phyloP scores from a whole-genome alignment of 495 filamentous ascomycete species.

The Penicillium parvum region DNA sequence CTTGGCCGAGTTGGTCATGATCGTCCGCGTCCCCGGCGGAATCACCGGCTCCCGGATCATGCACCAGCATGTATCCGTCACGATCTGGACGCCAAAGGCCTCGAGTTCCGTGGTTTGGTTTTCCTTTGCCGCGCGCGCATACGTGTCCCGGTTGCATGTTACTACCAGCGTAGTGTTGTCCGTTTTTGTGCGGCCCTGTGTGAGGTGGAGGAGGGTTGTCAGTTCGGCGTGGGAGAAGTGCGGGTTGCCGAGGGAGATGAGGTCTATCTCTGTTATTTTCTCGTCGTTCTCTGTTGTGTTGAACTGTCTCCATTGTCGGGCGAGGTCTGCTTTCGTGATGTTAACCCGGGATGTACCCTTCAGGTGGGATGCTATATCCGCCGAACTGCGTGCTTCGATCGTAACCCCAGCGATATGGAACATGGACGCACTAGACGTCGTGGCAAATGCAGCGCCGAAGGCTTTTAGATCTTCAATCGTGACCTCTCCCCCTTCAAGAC shows the following conservation, averaged over 20 bases:
- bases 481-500: conserved; percentile 12
- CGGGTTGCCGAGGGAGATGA: conserved; percentile 34
- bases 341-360: not conserved
- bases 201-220: conserved; percentile 7
- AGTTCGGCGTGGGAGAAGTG: conserved; percentile 29
- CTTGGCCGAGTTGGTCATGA: conserved; percentile 31
- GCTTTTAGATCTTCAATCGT: conserved; percentile 25
- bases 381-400: conserved; percentile 11
- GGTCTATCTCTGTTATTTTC: conserved; percentile 11
- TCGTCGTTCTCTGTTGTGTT: conserved; percentile 7
- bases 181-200: conserved; percentile 9
- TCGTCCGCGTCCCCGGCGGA: conserved; percentile 4
- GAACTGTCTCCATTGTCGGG: conserved; percentile 10
- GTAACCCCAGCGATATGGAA: conserved; percentile 29
- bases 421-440: conserved; percentile 26
- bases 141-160: conserved; percentile 18
- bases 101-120: conserved; percentile 13
- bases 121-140: conserved; percentile 9
- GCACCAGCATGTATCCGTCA: conserved; percentile 33
- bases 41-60: conserved; percentile 26
- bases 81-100: conserved; percentile 19
- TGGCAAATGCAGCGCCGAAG: conserved; percentile 33
- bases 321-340: conserved; percentile 4
- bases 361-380: conserved; percentile 1
- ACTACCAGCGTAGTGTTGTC: conserved; percentile 10